Conservation (phyloP, 2,329 filamentous ascomycete species). For the Bipolaris cookei region DNA sequence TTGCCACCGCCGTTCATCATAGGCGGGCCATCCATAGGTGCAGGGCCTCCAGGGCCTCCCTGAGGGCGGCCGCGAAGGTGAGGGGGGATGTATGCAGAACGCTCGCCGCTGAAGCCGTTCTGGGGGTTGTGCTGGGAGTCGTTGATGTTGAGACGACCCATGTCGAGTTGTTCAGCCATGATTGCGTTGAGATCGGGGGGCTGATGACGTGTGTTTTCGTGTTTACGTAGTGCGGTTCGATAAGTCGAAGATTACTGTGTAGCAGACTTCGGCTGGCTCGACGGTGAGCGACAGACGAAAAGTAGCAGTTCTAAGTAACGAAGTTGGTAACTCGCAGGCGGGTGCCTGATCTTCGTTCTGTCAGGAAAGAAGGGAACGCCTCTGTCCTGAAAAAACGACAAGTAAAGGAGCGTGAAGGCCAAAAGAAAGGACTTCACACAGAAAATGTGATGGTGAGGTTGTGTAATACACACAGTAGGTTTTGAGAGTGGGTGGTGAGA, state of each 20-base stretch:
- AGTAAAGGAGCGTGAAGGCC: conserved; percentile 51
- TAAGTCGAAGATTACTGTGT: conserved; percentile 29
- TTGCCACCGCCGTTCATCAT: conserved; percentile 66
- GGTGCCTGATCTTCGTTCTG: conserved; percentile 51
- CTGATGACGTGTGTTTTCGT: conserved; percentile 10
- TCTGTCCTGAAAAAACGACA: conserved; percentile 49
- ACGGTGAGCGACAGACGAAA: conserved; percentile 42
- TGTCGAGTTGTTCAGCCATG: conserved; percentile 71
- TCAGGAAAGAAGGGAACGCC: conserved; percentile 47
- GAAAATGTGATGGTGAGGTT: conserved; percentile 37
- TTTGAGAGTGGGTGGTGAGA: conserved; percentile 37
- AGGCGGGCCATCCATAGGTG: conserved; percentile 49
- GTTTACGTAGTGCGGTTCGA: conserved; percentile 9
- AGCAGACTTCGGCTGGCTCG: conserved; percentile 36
- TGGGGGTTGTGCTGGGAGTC: conserved; percentile 65
- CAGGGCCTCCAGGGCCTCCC: conserved; percentile 32
- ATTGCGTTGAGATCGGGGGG: conserved; percentile 27
- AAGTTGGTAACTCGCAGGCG: conserved; percentile 45
- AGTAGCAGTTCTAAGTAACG: conserved; percentile 35
- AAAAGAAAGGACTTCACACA: conserved; percentile 51
- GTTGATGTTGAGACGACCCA: conserved; percentile 74
- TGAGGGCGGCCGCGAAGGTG: conserved; percentile 68
- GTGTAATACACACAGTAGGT: conserved; percentile 42
- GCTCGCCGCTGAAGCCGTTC: conserved; percentile 59
- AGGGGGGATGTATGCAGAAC: conserved; percentile 82